These are phyloP conservation scores for Crucihimalaya himalaica DNA, from an alignment of 345 rosid species.

Conservation along the genomic window DNA sequence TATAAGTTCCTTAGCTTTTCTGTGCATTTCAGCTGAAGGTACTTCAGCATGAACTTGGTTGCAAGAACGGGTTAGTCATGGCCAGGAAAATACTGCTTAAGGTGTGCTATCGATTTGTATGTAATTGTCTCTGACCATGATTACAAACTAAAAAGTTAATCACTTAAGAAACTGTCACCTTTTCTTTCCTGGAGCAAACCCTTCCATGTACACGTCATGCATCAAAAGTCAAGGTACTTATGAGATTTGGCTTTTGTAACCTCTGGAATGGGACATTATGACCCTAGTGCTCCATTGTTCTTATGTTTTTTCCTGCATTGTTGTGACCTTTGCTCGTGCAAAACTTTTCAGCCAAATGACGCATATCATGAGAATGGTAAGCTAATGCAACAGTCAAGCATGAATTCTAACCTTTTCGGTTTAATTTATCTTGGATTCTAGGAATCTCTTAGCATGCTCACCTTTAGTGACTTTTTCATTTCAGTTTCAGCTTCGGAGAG, in stretches of 20 bases:
- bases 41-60: slow-evolving; percentile 75
- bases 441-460: slow-evolving; percentile 1
- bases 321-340: slow-evolving; percentile 37
- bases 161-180: slow-evolving; percentile 10
- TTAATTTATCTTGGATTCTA: neutral
- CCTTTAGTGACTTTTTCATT: neutral
- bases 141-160: neutral
- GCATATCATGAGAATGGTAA: slow-evolving; percentile 39
- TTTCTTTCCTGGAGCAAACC: slow-evolving; percentile 43
- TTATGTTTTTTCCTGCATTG: slow-evolving; percentile 25
- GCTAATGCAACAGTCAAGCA: slow-evolving; percentile 43
- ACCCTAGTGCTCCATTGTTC: slow-evolving; percentile 22
- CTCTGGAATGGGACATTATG: slow-evolving; percentile 14
- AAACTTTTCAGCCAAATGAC: slow-evolving; percentile 23
- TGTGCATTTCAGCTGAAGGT: slow-evolving; percentile 53
- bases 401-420: slow-evolving; percentile 32
- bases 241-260: neutral
- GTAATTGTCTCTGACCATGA: neutral
- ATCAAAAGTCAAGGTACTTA: slow-evolving; percentile 43
- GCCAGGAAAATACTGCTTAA: slow-evolving; percentile 37
- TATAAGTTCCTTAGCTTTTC: slow-evolving; percentile 32
- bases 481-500: slow-evolving; percentile 41
- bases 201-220: slow-evolving; percentile 27
- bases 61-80: slow-evolving; percentile 54
- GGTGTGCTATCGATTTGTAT: slow-evolving; percentile 19